Evolutionary conservation across 2,329 filamentous ascomycete species (phyloP).

Genomic region (Pleomassaria siparia): DNA sequence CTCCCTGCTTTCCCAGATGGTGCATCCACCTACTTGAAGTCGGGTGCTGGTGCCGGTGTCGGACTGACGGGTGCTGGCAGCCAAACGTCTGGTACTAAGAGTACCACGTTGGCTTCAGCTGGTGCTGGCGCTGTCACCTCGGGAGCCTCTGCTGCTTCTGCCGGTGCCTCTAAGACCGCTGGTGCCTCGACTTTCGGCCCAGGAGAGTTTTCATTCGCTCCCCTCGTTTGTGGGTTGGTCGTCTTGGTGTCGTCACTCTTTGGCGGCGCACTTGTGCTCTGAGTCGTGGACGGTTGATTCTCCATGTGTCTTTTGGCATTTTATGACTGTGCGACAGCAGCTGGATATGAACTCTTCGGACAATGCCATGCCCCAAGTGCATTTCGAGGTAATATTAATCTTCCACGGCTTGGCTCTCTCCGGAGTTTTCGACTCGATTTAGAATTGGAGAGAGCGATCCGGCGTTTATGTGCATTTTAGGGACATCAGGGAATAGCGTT

Average conservation of each 20-base stretch:
- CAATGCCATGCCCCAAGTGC: conserved; percentile 8
- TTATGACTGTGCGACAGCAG: conserved; percentile 6
- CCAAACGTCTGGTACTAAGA: conserved; percentile 55
- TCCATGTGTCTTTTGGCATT: conserved; percentile 4
- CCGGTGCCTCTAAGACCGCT: conserved; percentile 38
- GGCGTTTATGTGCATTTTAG: conserved; percentile 5
- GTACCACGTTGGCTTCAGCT: conserved; percentile 49
- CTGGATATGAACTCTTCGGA: conserved; percentile 13
- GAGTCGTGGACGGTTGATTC: conserved; percentile 17
- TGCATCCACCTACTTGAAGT: conserved; percentile 58
- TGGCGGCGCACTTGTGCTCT: conserved; percentile 51
- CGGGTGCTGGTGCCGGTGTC: conserved; percentile 59
- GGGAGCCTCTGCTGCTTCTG: conserved; percentile 30
- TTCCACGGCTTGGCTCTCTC: conserved; percentile 11
- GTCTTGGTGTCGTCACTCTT: conserved; percentile 57
- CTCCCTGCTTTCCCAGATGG: conserved; percentile 60
- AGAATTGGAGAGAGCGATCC: conserved; percentile 4
- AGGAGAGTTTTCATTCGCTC: conserved; percentile 52
- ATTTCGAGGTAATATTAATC: conserved; percentile 13
- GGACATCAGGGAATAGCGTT: conserved; percentile 11
- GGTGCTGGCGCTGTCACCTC: conserved; percentile 52
- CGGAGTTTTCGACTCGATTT: conserved; percentile 10
- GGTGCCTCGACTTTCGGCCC: conserved; percentile 49
- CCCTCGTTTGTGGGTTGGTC: conserved; percentile 54
- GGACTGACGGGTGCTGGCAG: conserved; percentile 59